These are phyloP conservation scores for Scortechinia acanthostroma DNA, from an alignment of 2,329 filamentous ascomycete species.

Conservation along the genomic window DNA sequence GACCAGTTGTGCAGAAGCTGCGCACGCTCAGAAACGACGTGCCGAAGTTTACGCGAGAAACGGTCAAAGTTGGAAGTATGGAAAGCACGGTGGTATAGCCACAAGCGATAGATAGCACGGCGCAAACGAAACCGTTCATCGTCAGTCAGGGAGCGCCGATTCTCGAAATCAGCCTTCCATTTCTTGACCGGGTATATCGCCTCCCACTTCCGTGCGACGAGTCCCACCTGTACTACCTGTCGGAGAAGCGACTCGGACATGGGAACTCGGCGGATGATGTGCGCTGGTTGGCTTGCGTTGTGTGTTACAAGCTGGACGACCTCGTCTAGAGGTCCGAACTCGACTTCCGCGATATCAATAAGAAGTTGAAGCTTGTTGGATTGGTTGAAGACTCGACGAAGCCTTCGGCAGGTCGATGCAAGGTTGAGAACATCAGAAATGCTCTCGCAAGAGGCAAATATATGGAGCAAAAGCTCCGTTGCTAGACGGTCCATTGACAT, in stretches of 20 bases:
- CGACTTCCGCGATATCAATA: not conserved
- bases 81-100: not conserved
- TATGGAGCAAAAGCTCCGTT: not conserved
- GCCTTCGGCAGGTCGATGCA: not conserved
- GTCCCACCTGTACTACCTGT: constrained; percentile 43
- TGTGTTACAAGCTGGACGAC: constrained; percentile 51
- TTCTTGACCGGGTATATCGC: constrained; percentile 57
- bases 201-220: constrained; percentile 46
- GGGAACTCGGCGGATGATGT: constrained; percentile 39
- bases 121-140: constrained; percentile 40
- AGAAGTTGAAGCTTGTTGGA: not conserved
- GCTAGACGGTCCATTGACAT: no score
- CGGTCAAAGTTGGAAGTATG: constrained; percentile 31
- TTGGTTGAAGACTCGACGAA: not conserved
- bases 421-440: not conserved
- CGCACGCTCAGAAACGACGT: constrained; percentile 39
- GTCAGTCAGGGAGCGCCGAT: constrained; percentile 39
- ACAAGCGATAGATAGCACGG: constrained; percentile 44
- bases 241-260: constrained; percentile 44
- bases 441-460: not conserved
- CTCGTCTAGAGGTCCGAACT: constrained; percentile 50
- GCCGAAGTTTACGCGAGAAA: constrained; percentile 33
- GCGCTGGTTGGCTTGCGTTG: constrained; percentile 49
- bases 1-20: constrained; percentile 51
- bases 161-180: constrained; percentile 48